Conservation (phyloP, 345 rosid genomes). For the Citrus unshiu region DNA sequence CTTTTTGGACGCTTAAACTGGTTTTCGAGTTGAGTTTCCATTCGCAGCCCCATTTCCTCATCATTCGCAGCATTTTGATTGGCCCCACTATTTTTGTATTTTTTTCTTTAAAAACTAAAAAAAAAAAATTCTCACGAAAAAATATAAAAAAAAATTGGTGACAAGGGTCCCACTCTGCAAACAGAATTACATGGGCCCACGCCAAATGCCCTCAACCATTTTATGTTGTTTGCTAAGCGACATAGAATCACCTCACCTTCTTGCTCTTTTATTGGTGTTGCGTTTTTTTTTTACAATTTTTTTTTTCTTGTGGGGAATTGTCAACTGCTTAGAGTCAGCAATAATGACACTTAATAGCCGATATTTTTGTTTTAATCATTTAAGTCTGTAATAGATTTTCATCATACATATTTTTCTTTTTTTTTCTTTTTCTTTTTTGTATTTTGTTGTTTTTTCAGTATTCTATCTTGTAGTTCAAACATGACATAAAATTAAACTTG, state of each 20-base stretch:
- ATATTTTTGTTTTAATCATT: too few relatives aligned
- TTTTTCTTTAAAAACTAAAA: too few relatives aligned
- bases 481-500: too few relatives aligned
- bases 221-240: background rate
- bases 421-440: too few relatives aligned
- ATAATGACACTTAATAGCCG: too few relatives aligned
- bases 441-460: too few relatives aligned
- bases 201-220: background rate
- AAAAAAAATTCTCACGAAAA: too few relatives aligned
- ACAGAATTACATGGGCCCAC: background rate
- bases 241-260: background rate
- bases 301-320: too few relatives aligned
- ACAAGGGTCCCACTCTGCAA: background rate
- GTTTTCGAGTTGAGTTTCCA: background rate
- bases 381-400: too few relatives aligned
- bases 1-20: background rate
- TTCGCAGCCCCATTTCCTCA: background rate
- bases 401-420: too few relatives aligned
- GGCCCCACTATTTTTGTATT: background rate
- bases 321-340: background rate
- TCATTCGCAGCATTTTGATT: background rate
- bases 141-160: background rate
- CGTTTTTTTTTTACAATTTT: too few relatives aligned
- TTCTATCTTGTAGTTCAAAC: too few relatives aligned
- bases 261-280: background rate